Percentiles rank a stretch among this genome's conserved stretches.
Evolutionary conservation across 2,329 filamentous ascomycete species (phyloP).

Genomic region (Pseudocercospora cruenta): DNA sequence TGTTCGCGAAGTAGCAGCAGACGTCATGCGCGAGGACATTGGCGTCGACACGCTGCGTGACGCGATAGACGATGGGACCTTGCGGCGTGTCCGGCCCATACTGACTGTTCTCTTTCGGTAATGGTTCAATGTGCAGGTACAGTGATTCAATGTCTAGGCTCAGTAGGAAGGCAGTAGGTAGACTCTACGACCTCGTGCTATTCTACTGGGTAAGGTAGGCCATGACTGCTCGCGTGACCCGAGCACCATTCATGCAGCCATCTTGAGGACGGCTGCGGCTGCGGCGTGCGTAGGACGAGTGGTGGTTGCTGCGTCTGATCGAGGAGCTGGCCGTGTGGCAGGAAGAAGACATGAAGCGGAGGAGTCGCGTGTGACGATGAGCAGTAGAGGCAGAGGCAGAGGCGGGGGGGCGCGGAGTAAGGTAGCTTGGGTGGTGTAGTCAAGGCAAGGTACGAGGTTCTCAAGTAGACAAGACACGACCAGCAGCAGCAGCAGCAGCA

Average conservation of each 20-base stretch:
- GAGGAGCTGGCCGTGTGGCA: slow-evolving; percentile 10
- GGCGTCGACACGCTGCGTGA: slow-evolving; percentile 31
- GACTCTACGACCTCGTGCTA: not conserved
- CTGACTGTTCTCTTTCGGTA: slow-evolving; percentile 23
- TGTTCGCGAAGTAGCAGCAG: slow-evolving; percentile 31
- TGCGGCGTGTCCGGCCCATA: slow-evolving; percentile 26
- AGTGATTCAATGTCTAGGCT: not conserved
- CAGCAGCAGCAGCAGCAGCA: not conserved
- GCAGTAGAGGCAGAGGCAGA: slow-evolving; percentile 7
- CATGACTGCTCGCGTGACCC: slow-evolving; percentile 40
- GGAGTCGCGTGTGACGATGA: slow-evolving; percentile 3
- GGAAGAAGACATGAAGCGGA: slow-evolving; percentile 18
- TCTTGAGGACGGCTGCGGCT: slow-evolving; percentile 36
- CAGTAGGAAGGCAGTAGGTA: not conserved
- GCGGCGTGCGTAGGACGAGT: slow-evolving; percentile 33
- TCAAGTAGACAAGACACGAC: not conserved
- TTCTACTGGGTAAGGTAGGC: slow-evolving; percentile 25
- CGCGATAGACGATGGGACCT: slow-evolving; percentile 20
- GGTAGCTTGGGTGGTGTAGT: no score
- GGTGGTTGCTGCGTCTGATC: slow-evolving; percentile 31
- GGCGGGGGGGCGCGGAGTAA: slow-evolving; percentile 10
- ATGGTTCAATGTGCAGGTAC: slow-evolving; percentile 9
- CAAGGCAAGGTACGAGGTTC: not conserved
- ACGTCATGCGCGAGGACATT: slow-evolving; percentile 29
- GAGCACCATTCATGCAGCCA: slow-evolving; percentile 45